Evolutionary conservation across 768 basidiomycete species (phyloP).

Genomic region (Psilocybe cubensis): DNA sequence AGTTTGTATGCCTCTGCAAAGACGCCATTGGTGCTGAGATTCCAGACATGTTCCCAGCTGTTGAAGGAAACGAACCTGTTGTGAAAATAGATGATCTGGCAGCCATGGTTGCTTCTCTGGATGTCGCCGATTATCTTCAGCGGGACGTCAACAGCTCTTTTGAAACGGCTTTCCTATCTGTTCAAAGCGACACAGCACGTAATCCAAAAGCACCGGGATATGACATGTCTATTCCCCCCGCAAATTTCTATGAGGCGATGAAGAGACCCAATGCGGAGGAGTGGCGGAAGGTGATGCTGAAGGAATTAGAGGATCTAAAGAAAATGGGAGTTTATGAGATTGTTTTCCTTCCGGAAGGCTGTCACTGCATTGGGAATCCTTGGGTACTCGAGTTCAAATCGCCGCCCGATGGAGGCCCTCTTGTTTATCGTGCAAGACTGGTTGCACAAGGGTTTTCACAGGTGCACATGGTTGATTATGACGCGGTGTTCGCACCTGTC

Average conservation of each 20-base stretch:
- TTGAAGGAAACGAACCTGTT: too few relatives aligned
- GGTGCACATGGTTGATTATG: slow-evolving; percentile 38
- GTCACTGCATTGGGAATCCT: slow-evolving; percentile 27
- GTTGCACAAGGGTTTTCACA: slow-evolving; percentile 42
- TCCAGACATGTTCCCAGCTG: background rate
- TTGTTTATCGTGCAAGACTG: slow-evolving; percentile 34
- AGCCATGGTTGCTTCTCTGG: background rate
- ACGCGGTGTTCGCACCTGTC: slow-evolving; percentile 32
- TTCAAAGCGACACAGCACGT: background rate
- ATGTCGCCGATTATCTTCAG: background rate
- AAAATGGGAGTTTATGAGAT: slow-evolving; percentile 33
- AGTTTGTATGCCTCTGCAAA: background rate
- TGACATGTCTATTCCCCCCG: too few relatives aligned
- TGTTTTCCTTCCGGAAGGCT: slow-evolving; percentile 21
- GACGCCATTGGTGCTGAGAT: background rate
- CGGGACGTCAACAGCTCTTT: background rate
- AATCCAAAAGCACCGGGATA: background rate
- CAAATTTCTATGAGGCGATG: slow-evolving; percentile 4
- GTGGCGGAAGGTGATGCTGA: slow-evolving; percentile 29
- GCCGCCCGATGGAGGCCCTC: slow-evolving; percentile 33
- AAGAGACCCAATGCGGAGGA: slow-evolving; percentile 7
- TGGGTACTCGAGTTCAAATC: slow-evolving; percentile 40
- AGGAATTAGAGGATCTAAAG: slow-evolving; percentile 27
- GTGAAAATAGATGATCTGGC: background rate
- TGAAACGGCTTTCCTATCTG: background rate